Conservation (phyloP, 768 basidiomycete species). For the Collybia mongolica region DNA sequence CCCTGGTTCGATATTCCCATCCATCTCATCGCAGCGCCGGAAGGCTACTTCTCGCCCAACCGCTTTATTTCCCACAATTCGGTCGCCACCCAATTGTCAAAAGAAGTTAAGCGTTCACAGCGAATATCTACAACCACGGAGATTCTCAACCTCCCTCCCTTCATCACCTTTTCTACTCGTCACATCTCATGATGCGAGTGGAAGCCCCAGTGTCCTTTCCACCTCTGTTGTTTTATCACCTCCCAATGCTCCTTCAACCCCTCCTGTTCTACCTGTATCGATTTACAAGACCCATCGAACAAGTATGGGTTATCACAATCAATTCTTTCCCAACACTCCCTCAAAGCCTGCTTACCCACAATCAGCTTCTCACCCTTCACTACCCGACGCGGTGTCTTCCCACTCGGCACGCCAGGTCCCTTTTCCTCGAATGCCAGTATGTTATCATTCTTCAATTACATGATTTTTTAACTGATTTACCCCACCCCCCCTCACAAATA, state of each 20-base stretch:
- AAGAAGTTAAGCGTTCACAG: background rate
- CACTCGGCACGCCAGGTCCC: background rate
- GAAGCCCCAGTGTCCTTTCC: constrained; percentile 1
- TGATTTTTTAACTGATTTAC: too few relatives aligned
- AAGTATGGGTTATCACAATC: constrained; percentile 20
- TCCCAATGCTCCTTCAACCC: background rate
- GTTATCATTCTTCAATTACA: too few relatives aligned
- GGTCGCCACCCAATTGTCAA: background rate
- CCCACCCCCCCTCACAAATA: too few relatives aligned
- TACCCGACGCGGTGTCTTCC: background rate
- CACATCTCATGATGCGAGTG: constrained; percentile 1
- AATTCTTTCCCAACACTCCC: constrained; percentile 13
- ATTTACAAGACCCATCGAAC: constrained; percentile 5
- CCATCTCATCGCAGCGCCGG: background rate
- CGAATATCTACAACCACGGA: background rate
- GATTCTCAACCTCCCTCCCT: constrained; percentile 6
- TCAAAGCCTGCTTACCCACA: background rate
- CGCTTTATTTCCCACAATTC: background rate
- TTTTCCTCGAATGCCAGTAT: background rate
- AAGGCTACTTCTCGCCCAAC: background rate
- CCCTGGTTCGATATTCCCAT: constrained; percentile 9
- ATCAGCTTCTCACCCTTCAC: background rate
- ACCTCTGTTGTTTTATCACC: constrained; percentile 1
- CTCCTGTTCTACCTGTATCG: constrained; percentile 1
- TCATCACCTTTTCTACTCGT: constrained; percentile 10